These are phyloP conservation scores for Pyrenochaeta sp. DNA, from an alignment of 2,329 filamentous ascomycete genomes.

Conservation along the genomic window DNA sequence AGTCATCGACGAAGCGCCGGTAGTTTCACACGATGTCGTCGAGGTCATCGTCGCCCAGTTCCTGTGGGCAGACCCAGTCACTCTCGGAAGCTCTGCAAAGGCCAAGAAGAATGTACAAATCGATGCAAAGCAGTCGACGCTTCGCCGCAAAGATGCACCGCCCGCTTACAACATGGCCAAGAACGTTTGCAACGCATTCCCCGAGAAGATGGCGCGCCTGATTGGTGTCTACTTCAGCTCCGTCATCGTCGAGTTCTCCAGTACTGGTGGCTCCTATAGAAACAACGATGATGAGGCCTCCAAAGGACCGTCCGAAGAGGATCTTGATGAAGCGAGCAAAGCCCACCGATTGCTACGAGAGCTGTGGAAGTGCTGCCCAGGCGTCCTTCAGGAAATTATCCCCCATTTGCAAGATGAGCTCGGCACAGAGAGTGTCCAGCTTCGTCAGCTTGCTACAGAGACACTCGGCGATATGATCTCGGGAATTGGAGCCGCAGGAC, in stretches of 20 bases:
- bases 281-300: slow-evolving; percentile 55
- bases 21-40: slow-evolving; percentile 80
- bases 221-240: slow-evolving; percentile 97
- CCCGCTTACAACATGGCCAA: slow-evolving; percentile 97
- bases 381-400: slow-evolving; percentile 89
- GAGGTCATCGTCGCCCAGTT: slow-evolving; percentile 97
- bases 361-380: slow-evolving; percentile 89
- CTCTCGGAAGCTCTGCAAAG: slow-evolving; percentile 53
- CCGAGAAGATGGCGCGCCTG: slow-evolving; percentile 93
- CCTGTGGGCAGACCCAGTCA: slow-evolving; percentile 79
- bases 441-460: slow-evolving; percentile 88
- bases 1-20: slow-evolving; percentile 83
- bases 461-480: slow-evolving; percentile 95
- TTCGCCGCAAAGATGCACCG: slow-evolving; percentile 86
- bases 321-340: slow-evolving; percentile 86
- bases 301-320: slow-evolving; percentile 76
- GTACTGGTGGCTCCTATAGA: slow-evolving; percentile 22
- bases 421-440: slow-evolving; percentile 84
- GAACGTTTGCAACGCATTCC: slow-evolving; percentile 85
- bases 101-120: slow-evolving; percentile 62
- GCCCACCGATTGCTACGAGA: slow-evolving; percentile 89
- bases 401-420: slow-evolving; percentile 93
- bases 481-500: slow-evolving; percentile 89
- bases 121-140: slow-evolving; percentile 80
- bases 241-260: slow-evolving; percentile 86